Evolutionary conservation across 352 stramenopile genomes (phyloP), one percentile per base, ranked within the genome.

Genomic region (Globisporangium orthogonon): DNA sequence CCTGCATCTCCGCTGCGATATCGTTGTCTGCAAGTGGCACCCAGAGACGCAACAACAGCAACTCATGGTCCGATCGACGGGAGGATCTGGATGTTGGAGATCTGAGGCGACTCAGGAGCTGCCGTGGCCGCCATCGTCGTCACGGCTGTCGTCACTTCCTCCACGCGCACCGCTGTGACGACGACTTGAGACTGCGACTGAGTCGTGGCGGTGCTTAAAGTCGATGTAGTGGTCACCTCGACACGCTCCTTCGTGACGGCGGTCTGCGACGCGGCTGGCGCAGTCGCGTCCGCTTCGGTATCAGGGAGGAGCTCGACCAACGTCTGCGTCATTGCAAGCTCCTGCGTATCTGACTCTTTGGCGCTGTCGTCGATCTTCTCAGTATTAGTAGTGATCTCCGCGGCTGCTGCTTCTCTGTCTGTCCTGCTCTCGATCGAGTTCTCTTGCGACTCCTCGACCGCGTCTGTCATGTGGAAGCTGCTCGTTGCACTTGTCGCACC

Each of bases 31-130:
- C 33, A 37, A 0, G 5, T 9, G 33, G 35, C 35, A 15, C 9
- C 7, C 35, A 10, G 35, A 40, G 10, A 14, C 10, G 35, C 35
- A 11, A 4, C 33, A 23, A 23, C 6, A 37, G 33, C 2, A 14
- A 7, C 37, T 43, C 37, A 43, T 13, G 7, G 10, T 3, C 35
- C 35, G 35, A 40, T 40, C 35, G 37, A 43, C 41, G 54, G 18
- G 41, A 56, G 30, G 48, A 56, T 52, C 48, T 61, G 56, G 46
- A 56, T 61, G 48, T 56, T 61, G 56, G 48, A 56, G 28, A 51
- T 10, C 11, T 43, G 17, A 10, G 39, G 29, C 30, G 52, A 17
- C 53, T 30, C n/a, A 9, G 49, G 30, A 46, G 40, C 53, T 23
- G n/a, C n/a, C 2, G n/a, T 10, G 4, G 52, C 28, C 18, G n/a